These are phyloP conservation scores for Entomortierella beljakovae DNA, from an alignment of 192 early-diverging fungal genomes.

Conservation along the genomic window DNA sequence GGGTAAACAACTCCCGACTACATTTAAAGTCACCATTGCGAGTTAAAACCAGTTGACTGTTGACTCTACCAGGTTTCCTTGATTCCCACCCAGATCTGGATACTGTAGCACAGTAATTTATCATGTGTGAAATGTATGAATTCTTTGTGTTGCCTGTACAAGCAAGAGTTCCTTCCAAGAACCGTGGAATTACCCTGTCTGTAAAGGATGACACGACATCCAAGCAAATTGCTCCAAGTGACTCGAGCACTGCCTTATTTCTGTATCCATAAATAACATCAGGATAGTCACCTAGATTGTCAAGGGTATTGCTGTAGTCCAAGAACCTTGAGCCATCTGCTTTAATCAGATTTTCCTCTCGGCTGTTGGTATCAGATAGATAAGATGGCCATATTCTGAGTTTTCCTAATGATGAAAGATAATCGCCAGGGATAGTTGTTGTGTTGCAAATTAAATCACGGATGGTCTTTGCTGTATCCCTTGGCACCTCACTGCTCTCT, in stretches of 20 bases:
- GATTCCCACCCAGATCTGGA: too few species aligned
- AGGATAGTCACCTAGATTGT: background rate
- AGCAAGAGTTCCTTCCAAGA: background rate
- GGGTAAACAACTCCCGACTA: too few species aligned
- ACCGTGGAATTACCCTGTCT: background rate
- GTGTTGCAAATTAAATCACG: background rate
- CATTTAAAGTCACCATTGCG: too few species aligned
- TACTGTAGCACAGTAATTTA: too few species aligned
- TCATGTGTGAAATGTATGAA: constrained; percentile 6
- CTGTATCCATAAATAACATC: background rate
- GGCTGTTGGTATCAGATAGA: background rate
- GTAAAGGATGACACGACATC: background rate
- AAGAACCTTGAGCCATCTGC: constrained; percentile 6
- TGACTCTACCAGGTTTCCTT: too few species aligned
- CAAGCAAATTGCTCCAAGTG: constrained; percentile 5
- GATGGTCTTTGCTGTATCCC: background rate
- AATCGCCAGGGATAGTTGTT: background rate
- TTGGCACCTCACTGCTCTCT: background rate
- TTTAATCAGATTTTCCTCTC: background rate
- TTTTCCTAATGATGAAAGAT: background rate
- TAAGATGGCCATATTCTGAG: constrained; percentile 22
- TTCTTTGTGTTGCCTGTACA: background rate
- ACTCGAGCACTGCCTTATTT: background rate
- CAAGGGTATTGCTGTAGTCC: background rate
- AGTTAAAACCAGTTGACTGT: too few species aligned